Conservation (phyloP, 306 rosid genomes). For the Clitoria ternatea region DNA sequence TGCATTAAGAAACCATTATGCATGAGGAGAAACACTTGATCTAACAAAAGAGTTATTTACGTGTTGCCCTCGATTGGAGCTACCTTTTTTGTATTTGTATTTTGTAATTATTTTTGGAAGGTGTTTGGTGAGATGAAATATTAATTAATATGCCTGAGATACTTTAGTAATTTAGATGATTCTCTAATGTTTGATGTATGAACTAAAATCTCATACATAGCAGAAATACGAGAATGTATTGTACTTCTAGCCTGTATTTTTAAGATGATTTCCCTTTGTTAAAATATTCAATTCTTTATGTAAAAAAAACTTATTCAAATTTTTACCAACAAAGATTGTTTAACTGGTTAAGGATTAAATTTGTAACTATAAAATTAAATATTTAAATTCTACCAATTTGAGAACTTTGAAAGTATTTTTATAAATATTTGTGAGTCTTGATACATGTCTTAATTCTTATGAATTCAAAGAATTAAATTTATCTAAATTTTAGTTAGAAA, state of each 20-base stretch:
- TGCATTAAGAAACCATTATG: neutral
- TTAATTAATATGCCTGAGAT: neutral
- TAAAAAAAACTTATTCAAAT: too few species aligned
- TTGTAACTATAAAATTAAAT: too few species aligned
- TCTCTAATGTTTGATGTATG: neutral
- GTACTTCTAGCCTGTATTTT: neutral
- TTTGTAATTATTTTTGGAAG: neutral
- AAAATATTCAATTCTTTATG: too few species aligned
- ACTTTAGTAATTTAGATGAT: neutral
- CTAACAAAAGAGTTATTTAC: neutral
- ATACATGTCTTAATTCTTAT: too few species aligned
- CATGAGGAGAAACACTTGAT: neutral
- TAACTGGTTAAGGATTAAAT: too few species aligned
- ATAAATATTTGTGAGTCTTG: too few species aligned
- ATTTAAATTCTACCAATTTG: too few species aligned
- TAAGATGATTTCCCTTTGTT: neutral
- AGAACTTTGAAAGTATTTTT: too few species aligned
- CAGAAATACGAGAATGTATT: neutral
- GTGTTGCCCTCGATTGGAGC: conserved; percentile 9
- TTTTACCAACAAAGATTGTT: too few species aligned
- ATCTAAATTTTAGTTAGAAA: too few species aligned
- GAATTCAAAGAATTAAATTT: too few species aligned
- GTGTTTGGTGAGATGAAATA: conserved; percentile 2
- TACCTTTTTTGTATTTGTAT: conserved; percentile 6
- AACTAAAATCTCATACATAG: neutral